Evolutionary conservation across 768 basidiomycete genomes (phyloP).

Genomic region (Mycena galopus): DNA sequence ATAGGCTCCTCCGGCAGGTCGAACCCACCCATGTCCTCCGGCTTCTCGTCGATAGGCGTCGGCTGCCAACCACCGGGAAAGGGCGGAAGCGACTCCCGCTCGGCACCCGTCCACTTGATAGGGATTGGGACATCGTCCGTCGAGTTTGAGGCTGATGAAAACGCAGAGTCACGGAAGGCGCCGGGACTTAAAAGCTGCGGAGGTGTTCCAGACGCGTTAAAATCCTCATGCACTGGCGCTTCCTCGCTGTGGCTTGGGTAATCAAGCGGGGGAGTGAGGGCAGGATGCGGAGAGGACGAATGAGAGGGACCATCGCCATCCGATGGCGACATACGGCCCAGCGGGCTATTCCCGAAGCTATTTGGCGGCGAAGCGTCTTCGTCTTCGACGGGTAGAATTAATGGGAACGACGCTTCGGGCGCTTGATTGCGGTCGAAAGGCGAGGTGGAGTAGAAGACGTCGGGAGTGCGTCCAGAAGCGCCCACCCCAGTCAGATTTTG

Average conservation of each 20-base stretch:
- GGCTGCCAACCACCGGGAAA: constrained; percentile 71
- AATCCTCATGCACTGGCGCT: constrained; percentile 13
- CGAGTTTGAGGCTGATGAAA: constrained; percentile 62
- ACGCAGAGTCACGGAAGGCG: constrained; percentile 76
- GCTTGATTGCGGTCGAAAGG: constrained; percentile 17
- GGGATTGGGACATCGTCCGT: constrained; percentile 68
- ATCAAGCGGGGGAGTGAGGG: constrained; percentile 26
- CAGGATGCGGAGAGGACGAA: constrained; percentile 22
- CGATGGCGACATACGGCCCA: constrained; percentile 13
- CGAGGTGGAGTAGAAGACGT: constrained; percentile 51
- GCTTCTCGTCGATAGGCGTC: constrained; percentile 65
- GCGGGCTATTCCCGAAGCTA: neutral
- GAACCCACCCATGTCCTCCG: constrained; percentile 39
- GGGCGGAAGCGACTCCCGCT: constrained; percentile 47
- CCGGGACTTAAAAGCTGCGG: constrained; percentile 65
- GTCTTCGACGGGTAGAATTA: constrained; percentile 15
- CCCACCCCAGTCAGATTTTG: constrained; percentile 81
- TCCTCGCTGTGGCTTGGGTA: neutral
- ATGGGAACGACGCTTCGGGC: constrained; percentile 10
- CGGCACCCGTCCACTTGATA: constrained; percentile 70
- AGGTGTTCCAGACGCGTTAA: constrained; percentile 36
- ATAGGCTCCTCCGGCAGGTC: constrained; percentile 32
- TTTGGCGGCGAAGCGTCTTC: neutral
- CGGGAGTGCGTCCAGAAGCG: constrained; percentile 46
- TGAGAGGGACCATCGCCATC: constrained; percentile 1